Base-by-base conservation (phyloP, 768 basidiomycete genomes). In the Leccinum ochraceum region DNA sequence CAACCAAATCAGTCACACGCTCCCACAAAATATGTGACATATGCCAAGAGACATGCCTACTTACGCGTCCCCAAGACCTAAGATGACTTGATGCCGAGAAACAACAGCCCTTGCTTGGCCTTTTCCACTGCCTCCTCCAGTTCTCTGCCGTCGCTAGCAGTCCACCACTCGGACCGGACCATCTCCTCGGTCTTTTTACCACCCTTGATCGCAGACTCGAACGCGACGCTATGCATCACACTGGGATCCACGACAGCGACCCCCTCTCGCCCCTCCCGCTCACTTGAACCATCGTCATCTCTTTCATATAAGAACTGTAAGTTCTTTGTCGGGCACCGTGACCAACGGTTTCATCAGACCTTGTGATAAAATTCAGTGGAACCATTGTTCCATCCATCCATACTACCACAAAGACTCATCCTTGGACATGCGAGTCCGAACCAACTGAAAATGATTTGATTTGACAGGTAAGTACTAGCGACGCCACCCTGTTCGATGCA, bases 81-180 rank as follows among this genome's bases (percentile, higher is more conserved):
- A 14, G 34, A 36, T 13, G 13, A 72, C 62, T 81, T 82, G 55
- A 90, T 77, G 6, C 88, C 84, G 58, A 95, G 78, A 74, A 98
- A 97, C 69, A 93, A 75, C 73, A 97, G 75, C 0, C 95, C 95
- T 58, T 87, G 80, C 77, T 89, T 87, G 42, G 92, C 88, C 64
- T 86, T 78, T 75, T 88, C 89, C 6, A 91, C 90, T 42, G 84
- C 88, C 69, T 85, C 87, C 74, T 95, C 91, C 54, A 98, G 76
- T 62, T 85, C 86, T 59, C 26, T 26, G 26, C 82, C 26, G 26
- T 26, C 26, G 26, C 26, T 26, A 26, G 26, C 26, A 56, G 85
- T 88, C 95, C 95, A 98, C 76, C 81, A 81, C 44, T 80, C 78
- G 60, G 83, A 85, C 16, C 74, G 69, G 6, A 74, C 78, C 1